These are phyloP conservation scores for Russula foetens DNA, from an alignment of 768 basidiomycete genomes.

Conservation along the genomic window DNA sequence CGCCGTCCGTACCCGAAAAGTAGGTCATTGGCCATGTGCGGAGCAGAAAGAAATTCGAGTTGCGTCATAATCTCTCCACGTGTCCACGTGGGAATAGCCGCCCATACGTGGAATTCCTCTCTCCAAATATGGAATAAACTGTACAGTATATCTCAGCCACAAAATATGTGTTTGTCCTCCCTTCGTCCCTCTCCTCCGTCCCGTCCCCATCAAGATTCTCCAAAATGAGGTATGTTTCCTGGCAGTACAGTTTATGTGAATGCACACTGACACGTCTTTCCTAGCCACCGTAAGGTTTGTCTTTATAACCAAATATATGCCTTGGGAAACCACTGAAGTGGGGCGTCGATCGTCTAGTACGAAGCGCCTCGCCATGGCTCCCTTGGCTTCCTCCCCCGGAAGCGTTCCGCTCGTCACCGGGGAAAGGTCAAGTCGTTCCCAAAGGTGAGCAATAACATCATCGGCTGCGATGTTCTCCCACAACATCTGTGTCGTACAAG, in stretches of 20 bases:
- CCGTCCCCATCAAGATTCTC: conserved; percentile 22
- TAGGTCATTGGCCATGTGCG: too few species aligned
- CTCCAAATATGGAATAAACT: conserved; percentile 9
- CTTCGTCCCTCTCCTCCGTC: not conserved
- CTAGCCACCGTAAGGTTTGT: conserved; percentile 81
- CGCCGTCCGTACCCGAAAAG: not conserved
- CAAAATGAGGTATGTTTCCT: conserved; percentile 33
- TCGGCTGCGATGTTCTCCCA: not conserved
- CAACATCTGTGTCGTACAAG: conserved; percentile 34
- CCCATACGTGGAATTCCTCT: not conserved
- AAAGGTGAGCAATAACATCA: conserved; percentile 50
- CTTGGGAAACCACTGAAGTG: conserved; percentile 23
- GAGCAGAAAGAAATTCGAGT: too few species aligned
- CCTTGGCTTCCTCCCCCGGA: conserved; percentile 93
- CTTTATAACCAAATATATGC: conserved; percentile 9
- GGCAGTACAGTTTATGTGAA: not conserved
- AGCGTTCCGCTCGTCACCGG: conserved; percentile 93
- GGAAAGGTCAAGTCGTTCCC: conserved; percentile 99
- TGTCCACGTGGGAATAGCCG: not conserved
- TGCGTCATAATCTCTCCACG: too few species aligned
- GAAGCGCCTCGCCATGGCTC: conserved; percentile 99
- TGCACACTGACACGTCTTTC: conserved; percentile 20
- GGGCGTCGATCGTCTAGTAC: conserved; percentile 47
- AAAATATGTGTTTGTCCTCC: not conserved
- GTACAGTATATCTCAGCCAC: conserved; percentile 21